A percentile compares a stretch with the other conserved stretches of the same genome.
These are phyloP conservation scores for Dendrobium officinale DNA, from an alignment of 106 monocot species.

Conservation along the genomic window DNA sequence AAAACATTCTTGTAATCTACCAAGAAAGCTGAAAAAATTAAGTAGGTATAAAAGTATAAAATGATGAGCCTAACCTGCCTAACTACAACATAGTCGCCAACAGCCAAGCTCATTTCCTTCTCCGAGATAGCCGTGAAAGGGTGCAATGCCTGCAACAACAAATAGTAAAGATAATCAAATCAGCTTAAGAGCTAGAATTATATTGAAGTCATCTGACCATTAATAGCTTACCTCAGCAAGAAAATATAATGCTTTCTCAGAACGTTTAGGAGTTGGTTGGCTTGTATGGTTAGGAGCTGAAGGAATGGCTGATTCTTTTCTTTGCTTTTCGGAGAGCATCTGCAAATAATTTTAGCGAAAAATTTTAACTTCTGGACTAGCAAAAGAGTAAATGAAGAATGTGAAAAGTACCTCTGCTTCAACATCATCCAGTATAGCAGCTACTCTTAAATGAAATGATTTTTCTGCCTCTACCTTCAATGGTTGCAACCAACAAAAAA, in stretches of 20 bases:
- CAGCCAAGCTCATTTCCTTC: conserved; percentile 78
- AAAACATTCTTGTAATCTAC: background rate
- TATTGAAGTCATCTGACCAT: background rate
- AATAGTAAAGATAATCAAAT: background rate
- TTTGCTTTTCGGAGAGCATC: conserved; percentile 84
- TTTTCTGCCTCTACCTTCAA: conserved; percentile 91
- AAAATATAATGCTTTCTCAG: conserved; percentile 72
- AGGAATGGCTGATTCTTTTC: conserved; percentile 74
- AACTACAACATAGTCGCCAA: conserved; percentile 94
- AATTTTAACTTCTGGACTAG: background rate
- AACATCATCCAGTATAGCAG: conserved; percentile 86
- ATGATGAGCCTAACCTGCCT: conserved; percentile 29
- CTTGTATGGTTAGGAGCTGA: conserved; percentile 14
- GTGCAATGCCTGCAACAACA: conserved; percentile 58
- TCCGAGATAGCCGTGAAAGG: conserved; percentile 57
- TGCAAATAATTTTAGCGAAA: conserved; percentile 9
- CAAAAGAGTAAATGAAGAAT: background rate
- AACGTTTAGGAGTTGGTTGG: conserved; percentile 31
- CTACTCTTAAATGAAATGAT: conserved; percentile 80
- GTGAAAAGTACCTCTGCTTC: conserved; percentile 73
- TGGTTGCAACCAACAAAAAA: conserved; percentile 1
- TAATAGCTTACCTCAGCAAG: conserved; percentile 75
- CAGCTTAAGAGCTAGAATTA: background rate
- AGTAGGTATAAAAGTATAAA: background rate
- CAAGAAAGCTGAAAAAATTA: background rate